Percentiles rank a stretch among this genome's conserved stretches.
Conservation (phyloP, 441 rosid genomes). For the Corymbia citriodora region DNA sequence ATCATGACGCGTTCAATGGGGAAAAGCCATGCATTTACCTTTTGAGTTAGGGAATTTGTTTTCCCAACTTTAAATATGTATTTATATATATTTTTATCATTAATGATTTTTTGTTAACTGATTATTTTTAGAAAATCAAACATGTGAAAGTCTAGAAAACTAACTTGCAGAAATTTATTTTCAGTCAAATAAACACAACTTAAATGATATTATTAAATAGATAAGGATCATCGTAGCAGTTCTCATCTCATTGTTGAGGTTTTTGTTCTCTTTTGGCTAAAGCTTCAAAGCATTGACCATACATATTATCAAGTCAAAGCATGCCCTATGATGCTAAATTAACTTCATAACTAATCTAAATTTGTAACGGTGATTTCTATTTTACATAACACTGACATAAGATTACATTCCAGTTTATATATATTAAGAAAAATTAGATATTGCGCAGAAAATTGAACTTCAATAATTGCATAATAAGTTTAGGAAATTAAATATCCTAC, state of each 20-base stretch:
- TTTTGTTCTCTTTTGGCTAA: background rate
- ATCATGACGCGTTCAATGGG: background rate
- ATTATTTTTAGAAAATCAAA: background rate
- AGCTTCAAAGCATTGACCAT: background rate
- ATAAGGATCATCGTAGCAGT: background rate
- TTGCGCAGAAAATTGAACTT: background rate
- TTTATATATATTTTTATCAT: no score
- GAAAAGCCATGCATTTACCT: background rate
- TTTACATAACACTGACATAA: background rate
- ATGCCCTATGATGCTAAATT: background rate
- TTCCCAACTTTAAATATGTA: background rate
- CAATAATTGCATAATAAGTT: background rate
- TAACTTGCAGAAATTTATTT: accelerated
- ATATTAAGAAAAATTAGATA: background rate
- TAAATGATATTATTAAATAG: background rate
- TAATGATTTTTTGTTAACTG: accelerated
- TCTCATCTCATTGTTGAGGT: background rate
- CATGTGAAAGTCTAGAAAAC: background rate
- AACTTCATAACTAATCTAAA: background rate
- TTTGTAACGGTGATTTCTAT: background rate
- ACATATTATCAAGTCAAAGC: background rate
- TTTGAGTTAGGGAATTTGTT: background rate
- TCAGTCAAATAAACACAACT: background rate
- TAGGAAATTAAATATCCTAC: background rate
- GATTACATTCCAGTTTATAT: background rate